Evolutionary conservation across 1,139 yeast species (phyloP), one percentile per base, ranked within the genome.

Genomic region (Pichia sp.): DNA sequence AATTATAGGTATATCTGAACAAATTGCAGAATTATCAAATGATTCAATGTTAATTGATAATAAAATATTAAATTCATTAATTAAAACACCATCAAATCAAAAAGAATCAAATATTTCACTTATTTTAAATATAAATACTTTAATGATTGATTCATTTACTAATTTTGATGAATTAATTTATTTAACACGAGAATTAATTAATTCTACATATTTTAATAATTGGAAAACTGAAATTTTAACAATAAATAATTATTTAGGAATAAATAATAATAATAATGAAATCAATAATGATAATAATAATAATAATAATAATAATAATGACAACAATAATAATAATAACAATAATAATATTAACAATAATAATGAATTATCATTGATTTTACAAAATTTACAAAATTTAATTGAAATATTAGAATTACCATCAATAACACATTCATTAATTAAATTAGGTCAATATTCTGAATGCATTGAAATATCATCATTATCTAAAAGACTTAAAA

Each of bases 361-460:
- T 10, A 42, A 41, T 25, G 44, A 45, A 32, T 26, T 46, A 4
- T 40, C 52, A 7, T n/a, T 38, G 5, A 69, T 87, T 8, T 66
- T 86, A 42, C 72, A 78, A 37, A 83, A 85, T 56, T 75, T 88
- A 56, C 92, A 84, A 53, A 76, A 81, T 32, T 73, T 89, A 9
- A 78, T 86, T 53, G 96, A 87, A 58, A 74, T 89, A 9, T 70
- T 90, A 53, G 96, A 88, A 60, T 69, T 92, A 34, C 97, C 97
- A 0, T 76, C 94, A 2, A 66, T 90, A 46, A 82, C 94, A 39
- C 75, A 81, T 48, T 79, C 90, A n/a, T 87, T 97, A 65, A 87
- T 89, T 6, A 73, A 79, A 46, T 85, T 86, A 47, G 96, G 96
- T 0, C 86, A 86, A 62, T 92, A 89, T 62, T 86, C 89, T 39